Base-by-base conservation (phyloP, 140 eudicot species). In the Eryngium alpinum region DNA sequence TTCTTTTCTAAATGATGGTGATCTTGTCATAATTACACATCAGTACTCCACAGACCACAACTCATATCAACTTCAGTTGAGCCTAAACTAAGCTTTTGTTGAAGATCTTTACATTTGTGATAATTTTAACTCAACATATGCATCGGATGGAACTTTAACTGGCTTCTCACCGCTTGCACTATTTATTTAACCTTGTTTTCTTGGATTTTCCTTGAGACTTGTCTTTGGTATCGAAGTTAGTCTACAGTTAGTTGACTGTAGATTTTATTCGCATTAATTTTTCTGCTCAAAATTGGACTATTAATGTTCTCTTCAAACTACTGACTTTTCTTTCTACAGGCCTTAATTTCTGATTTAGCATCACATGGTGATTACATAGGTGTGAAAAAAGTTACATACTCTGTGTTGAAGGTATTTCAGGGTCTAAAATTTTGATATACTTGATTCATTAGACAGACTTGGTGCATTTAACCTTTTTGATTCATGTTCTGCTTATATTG, bases 301-400 rank as follows among this genome's bases (percentile, higher is more conserved):
- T n/a, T 70, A 70, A 70, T n/a, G 44, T 18, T 70, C 18, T 19
- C n/a, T 70, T 70, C 25, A 9, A 70, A n/a, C 17, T 19, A 15
- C 83, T 11, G 77, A 69, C 3, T 29, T 67, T 51, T 38, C 27
- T 28, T 66, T 65, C 60, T 29, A 70, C 84, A 94, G 97, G 95
- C 99, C 67, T 80, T 94, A 90, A 86, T 94, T 86, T 96, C 97
- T 65, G 87, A 88, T 84, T 94, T 90, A 65, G 66, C 91, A 79
- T 92, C 99, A 60, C 86, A 87, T 81, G 89, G 93, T 52, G 92
- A 92, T 79, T 92, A 90, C 79, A 85, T 25, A 60, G 86, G 90
- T 73, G 95, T 90, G 85, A 95, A 76, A 87, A 97, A 95, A 76
- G 80, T 91, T 69, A 80, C 99, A 51, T 84, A 86, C 75, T 91